Evolutionary conservation across 768 basidiomycete genomes (phyloP).

Genomic region (Panaeolus papilionaceus): DNA sequence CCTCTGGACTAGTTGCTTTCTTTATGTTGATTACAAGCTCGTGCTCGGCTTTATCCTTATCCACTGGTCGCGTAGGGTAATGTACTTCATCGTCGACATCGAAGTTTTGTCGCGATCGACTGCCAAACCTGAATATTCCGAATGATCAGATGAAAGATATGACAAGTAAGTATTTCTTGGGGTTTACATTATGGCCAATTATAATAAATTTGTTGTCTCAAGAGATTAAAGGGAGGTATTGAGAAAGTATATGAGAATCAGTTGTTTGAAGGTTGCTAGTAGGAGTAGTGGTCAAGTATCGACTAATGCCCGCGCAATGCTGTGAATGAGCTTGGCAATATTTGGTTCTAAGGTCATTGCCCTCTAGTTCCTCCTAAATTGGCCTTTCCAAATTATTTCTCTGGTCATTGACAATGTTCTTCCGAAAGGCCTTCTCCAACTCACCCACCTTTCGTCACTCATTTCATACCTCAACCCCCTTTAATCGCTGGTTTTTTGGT

Average conservation of each 20-base stretch:
- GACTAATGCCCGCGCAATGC: not conserved
- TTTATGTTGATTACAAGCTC: constrained; percentile 96
- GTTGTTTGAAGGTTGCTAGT: not conserved
- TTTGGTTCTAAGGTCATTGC: not conserved
- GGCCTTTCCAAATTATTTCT: constrained; percentile 3
- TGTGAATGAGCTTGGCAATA: constrained; percentile 10
- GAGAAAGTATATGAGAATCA: not conserved
- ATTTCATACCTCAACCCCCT: constrained; percentile 27
- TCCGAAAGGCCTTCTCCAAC: not conserved
- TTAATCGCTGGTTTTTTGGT: constrained; percentile 29
- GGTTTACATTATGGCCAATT: not conserved
- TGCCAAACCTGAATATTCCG: constrained; percentile 43
- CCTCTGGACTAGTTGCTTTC: constrained; percentile 96
- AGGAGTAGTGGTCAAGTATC: not conserved
- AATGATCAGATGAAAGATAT: not conserved
- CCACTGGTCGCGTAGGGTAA: constrained; percentile 96
- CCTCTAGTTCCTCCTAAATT: not conserved
- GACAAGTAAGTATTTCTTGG: too few relatives aligned
- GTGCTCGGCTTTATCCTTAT: constrained; percentile 97
- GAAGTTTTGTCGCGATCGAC: constrained; percentile 49
- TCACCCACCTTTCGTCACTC: constrained; percentile 26
- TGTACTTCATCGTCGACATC: constrained; percentile 87
- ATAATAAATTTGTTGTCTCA: not conserved
- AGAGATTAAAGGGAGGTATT: not conserved
- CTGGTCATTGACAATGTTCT: not conserved